phyloP scores from a whole-genome alignment of 257 asterid genomes.

The Jaltomata sinuosa region DNA sequence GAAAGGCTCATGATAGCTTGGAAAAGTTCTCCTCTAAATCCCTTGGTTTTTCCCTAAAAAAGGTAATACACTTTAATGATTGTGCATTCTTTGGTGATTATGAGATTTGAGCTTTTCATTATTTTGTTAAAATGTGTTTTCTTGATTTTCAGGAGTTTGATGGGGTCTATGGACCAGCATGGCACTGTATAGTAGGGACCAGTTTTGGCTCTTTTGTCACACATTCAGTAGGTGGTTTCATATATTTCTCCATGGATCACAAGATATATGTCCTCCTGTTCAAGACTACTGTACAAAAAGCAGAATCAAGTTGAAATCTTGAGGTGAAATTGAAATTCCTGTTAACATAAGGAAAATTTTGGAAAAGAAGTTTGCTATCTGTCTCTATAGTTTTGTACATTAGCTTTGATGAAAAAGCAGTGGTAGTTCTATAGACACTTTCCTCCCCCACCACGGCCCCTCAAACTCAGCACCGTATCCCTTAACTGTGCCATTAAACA shows the following conservation, averaged over 20 bases:
- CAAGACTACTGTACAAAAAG: conserved; percentile 80
- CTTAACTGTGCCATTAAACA: not conserved
- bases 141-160: conserved; percentile 62
- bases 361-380: conserved; percentile 7
- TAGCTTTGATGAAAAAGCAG: conserved; percentile 13
- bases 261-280: conserved; percentile 65
- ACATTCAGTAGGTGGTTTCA: conserved; percentile 78
- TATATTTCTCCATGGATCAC: conserved; percentile 83
- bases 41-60: conserved; percentile 81
- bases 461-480: not conserved
- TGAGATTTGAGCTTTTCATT: not conserved
- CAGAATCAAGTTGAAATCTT: conserved; percentile 22
- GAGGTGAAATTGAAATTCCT: conserved; percentile 14
- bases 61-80: conserved; percentile 29
- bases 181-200: conserved; percentile 86
- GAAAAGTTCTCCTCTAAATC: conserved; percentile 92
- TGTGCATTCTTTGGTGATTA: not conserved
- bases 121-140: not conserved
- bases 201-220: conserved; percentile 88
- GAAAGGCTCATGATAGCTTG: conserved; percentile 83
- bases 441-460: not conserved
- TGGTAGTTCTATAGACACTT: not conserved
- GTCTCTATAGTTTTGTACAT: conserved; percentile 25
- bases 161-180: conserved; percentile 84
- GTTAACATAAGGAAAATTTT: conserved; percentile 17